Conservation (phyloP, 2,329 filamentous ascomycete genomes). For the Alternaria arbusti region DNA sequence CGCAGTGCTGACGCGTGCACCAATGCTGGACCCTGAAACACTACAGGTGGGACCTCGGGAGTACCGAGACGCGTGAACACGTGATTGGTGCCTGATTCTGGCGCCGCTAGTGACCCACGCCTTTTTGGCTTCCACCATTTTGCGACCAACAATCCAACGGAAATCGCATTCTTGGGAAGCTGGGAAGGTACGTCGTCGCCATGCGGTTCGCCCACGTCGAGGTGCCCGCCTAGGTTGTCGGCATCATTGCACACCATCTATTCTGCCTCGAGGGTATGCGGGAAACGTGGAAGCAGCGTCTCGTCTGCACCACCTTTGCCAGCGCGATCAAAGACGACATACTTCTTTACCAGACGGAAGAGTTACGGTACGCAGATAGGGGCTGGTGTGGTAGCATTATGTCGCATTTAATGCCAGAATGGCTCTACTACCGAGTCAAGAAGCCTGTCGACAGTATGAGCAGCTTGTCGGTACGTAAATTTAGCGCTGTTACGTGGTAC, state of each 20-base stretch:
- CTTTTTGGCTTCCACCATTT: neutral
- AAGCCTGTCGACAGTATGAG: neutral
- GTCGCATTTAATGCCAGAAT: neutral
- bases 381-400: neutral
- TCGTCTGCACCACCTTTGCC: neutral
- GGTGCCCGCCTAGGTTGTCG: neutral
- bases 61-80: neutral
- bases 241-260: neutral
- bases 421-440: neutral
- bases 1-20: neutral
- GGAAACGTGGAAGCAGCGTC: neutral
- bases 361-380: neutral
- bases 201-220: neutral
- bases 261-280: neutral
- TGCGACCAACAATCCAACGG: neutral
- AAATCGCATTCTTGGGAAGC: neutral
- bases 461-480: neutral
- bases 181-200: neutral
- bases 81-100: neutral
- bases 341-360: neutral
- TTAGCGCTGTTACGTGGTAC: neutral
- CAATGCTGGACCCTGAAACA: neutral
- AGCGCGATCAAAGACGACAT: neutral
- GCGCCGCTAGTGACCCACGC: neutral
- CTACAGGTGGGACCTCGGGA: neutral